Conservation (phyloP, 1,139 yeast genomes). For the Taphrina deformans region DNA sequence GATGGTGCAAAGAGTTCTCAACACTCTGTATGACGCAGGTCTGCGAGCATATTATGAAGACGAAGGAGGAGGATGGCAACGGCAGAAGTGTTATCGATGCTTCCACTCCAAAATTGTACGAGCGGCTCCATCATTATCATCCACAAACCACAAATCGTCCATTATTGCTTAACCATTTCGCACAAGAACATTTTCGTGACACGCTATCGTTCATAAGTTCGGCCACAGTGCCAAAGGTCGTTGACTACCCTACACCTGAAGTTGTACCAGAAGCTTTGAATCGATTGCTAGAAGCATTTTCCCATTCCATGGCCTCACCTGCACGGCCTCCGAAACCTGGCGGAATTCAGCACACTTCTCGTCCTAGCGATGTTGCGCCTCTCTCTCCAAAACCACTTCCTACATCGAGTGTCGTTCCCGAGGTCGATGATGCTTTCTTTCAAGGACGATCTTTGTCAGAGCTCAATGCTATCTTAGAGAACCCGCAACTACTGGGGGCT, state of each 20-base stretch:
- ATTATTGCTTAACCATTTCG: too few species aligned
- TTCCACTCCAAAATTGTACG: neutral
- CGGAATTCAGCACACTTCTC: conserved; percentile 4
- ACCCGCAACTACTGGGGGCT: conserved; percentile 35
- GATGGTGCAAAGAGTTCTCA: too few species aligned
- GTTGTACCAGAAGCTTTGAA: neutral
- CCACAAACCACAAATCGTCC: neutral
- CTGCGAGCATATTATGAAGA: too few species aligned
- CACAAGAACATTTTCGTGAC: too few species aligned
- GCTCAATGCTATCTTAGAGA: conserved; percentile 25
- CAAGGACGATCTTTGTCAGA: conserved; percentile 24
- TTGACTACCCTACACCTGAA: too few species aligned
- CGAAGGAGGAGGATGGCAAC: neutral
- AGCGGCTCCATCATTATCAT: neutral
- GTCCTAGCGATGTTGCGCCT: neutral
- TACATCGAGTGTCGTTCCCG: neutral
- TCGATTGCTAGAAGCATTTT: neutral
- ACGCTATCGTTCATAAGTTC: too few species aligned
- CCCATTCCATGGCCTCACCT: conserved; percentile 10
- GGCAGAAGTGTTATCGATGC: neutral
- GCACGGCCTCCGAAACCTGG: conserved; percentile 29
- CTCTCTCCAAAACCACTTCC: neutral
- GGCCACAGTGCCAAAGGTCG: too few species aligned
- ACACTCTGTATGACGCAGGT: too few species aligned
- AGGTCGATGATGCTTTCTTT: neutral